These are phyloP conservation scores for Candida germanica DNA, from an alignment of 805 yeast genomes.

Conservation along the genomic window DNA sequence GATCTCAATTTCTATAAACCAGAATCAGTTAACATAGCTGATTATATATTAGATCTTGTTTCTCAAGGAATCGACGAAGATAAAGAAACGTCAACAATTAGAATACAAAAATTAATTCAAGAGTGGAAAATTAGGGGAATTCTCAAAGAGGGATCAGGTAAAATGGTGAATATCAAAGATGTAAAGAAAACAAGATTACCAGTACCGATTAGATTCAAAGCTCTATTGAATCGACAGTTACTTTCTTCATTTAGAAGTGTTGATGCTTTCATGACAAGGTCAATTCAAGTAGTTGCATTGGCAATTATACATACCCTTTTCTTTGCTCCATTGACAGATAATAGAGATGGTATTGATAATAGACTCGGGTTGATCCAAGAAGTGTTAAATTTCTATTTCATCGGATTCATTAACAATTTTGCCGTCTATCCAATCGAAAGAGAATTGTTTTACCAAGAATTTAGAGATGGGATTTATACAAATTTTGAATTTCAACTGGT, in stretches of 20 bases:
- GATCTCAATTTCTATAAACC: constrained; percentile 52
- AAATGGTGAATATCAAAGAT: constrained; percentile 20
- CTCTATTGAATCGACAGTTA: constrained; percentile 32
- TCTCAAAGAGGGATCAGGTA: constrained; percentile 3
- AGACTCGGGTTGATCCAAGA: constrained; percentile 77
- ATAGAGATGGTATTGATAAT: constrained; percentile 53
- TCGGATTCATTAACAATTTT: constrained; percentile 77
- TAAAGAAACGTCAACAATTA: constrained; percentile 15
- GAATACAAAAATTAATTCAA: constrained; percentile 25
- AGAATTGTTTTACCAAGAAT: constrained; percentile 74
- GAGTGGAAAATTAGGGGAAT: constrained; percentile 20
- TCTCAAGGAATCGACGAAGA: constrained; percentile 40
- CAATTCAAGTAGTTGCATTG: constrained; percentile 60
- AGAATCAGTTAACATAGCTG: constrained; percentile 64
- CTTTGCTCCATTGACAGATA: constrained; percentile 44
- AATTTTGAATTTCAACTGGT: constrained; percentile 58
- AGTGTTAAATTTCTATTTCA: constrained; percentile 66
- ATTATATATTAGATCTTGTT: constrained; percentile 66
- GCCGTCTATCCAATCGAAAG: constrained; percentile 73
- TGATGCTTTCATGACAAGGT: constrained; percentile 62
- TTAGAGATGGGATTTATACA: constrained; percentile 68
- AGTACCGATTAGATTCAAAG: constrained; percentile 22
- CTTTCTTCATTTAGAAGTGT: constrained; percentile 34
- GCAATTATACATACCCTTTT: constrained; percentile 66
- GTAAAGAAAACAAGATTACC: constrained; percentile 26